These are phyloP conservation scores for Papiliotrema fonsecae DNA, from an alignment of 1,284 basidiomycete genomes.

Conservation along the genomic window DNA sequence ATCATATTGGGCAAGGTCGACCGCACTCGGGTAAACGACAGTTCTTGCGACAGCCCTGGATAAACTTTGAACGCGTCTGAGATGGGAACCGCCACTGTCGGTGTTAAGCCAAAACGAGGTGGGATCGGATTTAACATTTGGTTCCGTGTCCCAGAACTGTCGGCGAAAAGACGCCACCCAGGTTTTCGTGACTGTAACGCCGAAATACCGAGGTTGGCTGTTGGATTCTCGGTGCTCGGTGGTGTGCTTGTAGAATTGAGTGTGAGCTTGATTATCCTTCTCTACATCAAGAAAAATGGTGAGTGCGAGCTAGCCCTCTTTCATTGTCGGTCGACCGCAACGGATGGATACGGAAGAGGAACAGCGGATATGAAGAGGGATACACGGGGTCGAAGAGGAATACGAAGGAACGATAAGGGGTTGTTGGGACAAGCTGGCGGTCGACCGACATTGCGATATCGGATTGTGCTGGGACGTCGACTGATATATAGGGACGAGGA, in stretches of 20 bases:
- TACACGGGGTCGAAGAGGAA: too few species aligned
- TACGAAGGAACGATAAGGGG: too few species aligned
- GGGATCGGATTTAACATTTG: too few species aligned
- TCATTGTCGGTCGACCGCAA: neutral
- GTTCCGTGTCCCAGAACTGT: neutral
- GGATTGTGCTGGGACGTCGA: neutral
- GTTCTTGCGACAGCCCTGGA: too few species aligned
- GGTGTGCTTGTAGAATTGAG: neutral
- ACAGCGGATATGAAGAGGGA: too few species aligned
- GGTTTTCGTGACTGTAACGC: neutral
- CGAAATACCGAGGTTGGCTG: neutral
- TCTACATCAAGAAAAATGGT: slow-evolving; percentile 16
- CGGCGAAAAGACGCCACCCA: neutral
- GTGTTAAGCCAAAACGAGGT: too few species aligned
- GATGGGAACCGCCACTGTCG: too few species aligned
- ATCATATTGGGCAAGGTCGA: too few species aligned
- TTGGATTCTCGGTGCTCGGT: neutral
- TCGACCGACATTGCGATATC: neutral
- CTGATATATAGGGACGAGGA: slow-evolving; percentile 80
- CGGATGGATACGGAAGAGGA: neutral
- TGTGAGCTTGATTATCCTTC: slow-evolving; percentile 2
- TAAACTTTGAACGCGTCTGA: too few species aligned
- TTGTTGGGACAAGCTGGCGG: neutral
- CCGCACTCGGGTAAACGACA: too few species aligned
- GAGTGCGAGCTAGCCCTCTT: slow-evolving; percentile 5